A percentile compares a stretch with the other conserved stretches of the same genome.
phyloP scores from a whole-genome alignment of 1,139 yeast genomes.

The Zygoascus sp. region DNA sequence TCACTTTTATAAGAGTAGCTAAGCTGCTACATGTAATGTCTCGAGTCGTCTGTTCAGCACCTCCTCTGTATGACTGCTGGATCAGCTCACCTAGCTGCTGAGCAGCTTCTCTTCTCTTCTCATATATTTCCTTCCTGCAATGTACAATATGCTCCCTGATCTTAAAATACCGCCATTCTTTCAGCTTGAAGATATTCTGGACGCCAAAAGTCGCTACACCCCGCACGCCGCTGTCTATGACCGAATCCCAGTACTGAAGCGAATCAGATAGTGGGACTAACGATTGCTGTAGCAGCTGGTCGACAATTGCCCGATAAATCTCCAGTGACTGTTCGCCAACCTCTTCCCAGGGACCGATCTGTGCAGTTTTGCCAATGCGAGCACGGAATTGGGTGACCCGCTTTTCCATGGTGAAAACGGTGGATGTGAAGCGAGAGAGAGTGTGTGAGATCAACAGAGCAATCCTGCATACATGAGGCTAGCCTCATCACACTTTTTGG shows the following conservation, averaged over 20 bases:
- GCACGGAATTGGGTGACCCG: constrained; percentile 2
- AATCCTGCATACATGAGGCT: too few species aligned
- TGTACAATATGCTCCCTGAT: constrained; percentile 7
- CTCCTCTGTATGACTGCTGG: constrained; percentile 5
- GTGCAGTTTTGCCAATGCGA: constrained; percentile 8
- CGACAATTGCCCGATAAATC: constrained; percentile 5
- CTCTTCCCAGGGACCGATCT: constrained; percentile 7
- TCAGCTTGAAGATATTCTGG: constrained; percentile 8
- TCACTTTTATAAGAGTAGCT: not conserved
- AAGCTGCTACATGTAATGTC: not conserved
- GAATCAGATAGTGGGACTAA: constrained; percentile 7
- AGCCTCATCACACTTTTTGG: too few species aligned
- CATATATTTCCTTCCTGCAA: constrained; percentile 8
- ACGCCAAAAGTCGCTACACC: constrained; percentile 8
- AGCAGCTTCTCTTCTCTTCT: constrained; percentile 6
- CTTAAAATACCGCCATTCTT: constrained; percentile 8
- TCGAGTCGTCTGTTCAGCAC: not conserved
- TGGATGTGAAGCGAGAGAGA: not conserved
- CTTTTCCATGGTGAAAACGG: constrained; percentile 8
- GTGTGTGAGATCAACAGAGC: not conserved
- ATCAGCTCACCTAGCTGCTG: constrained; percentile 7
- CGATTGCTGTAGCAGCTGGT: constrained; percentile 5
- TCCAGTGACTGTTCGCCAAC: constrained; percentile 5
- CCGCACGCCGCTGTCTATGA: constrained; percentile 4
- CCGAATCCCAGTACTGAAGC: constrained; percentile 8